Percentiles rank a stretch among this genome's conserved stretches.
phyloP scores from a whole-genome alignment of 2,329 filamentous ascomycete genomes.

The Ophiocordyceps camponoti-saundersi region DNA sequence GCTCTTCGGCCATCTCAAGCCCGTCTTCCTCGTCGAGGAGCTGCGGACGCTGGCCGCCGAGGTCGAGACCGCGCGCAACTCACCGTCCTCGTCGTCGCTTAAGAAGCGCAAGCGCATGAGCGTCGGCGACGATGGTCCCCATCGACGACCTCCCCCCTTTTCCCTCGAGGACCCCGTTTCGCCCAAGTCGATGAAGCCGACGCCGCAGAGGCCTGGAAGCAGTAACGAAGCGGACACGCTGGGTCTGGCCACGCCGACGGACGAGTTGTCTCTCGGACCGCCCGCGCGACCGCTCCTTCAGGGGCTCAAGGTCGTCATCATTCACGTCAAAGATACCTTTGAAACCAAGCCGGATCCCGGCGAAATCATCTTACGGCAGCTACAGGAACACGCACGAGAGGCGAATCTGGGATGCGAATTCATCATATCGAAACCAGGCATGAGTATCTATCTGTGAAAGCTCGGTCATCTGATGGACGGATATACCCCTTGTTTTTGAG shows the following conservation, averaged over 20 bases:
- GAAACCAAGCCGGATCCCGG: conserved; percentile 48
- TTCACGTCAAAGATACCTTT: conserved; percentile 83
- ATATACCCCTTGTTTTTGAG: neutral
- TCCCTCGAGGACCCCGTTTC: conserved; percentile 29
- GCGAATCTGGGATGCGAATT: conserved; percentile 64
- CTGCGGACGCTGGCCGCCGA: conserved; percentile 53
- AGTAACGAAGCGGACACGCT: conserved; percentile 17
- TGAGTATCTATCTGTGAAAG: conserved; percentile 34
- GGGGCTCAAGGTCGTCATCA: conserved; percentile 69
- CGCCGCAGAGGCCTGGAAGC: neutral
- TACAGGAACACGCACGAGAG: conserved; percentile 48
- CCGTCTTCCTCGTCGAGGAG: conserved; percentile 67
- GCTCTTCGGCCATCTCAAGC: conserved; percentile 79
- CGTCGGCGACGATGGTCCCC: conserved; percentile 6
- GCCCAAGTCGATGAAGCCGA: conserved; percentile 26
- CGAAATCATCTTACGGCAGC: conserved; percentile 52
- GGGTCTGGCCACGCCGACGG: conserved; percentile 28
- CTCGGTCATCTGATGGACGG: conserved; percentile 3
- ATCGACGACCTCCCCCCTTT: conserved; percentile 7
- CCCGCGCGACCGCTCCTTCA: conserved; percentile 34
- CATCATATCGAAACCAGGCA: conserved; percentile 49
- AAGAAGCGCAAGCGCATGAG: conserved; percentile 47
- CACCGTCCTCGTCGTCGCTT: conserved; percentile 21
- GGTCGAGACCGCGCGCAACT: conserved; percentile 36
- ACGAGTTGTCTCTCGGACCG: conserved; percentile 24